Evolutionary conservation across 169 alveolate species (phyloP).

Genomic region (Babesia sp.): DNA sequence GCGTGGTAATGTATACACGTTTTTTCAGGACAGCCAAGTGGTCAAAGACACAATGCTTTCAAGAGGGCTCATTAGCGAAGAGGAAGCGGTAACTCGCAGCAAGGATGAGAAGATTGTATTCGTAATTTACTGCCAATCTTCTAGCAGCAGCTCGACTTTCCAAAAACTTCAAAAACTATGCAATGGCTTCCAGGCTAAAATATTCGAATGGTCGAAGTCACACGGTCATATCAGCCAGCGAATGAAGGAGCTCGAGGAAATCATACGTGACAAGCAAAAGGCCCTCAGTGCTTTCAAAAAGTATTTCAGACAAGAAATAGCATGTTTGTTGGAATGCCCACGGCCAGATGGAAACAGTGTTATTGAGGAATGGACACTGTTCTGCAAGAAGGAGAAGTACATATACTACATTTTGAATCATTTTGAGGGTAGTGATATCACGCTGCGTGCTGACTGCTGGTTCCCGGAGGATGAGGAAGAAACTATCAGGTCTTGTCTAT

Average conservation of each 20-base stretch:
- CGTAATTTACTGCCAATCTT: slow-evolving; percentile 91
- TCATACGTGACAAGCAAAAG: slow-evolving; percentile 84
- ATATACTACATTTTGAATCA: slow-evolving; percentile 89
- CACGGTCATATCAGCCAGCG: slow-evolving; percentile 72
- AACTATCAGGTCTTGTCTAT: slow-evolving; percentile 79
- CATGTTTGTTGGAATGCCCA: slow-evolving; percentile 80
- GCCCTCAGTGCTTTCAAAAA: slow-evolving; percentile 88
- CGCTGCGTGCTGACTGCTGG: slow-evolving; percentile 96
- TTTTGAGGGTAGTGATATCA: slow-evolving; percentile 89
- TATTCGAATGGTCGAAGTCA: slow-evolving; percentile 85
- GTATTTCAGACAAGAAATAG: slow-evolving; percentile 84
- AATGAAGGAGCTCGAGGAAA: slow-evolving; percentile 73
- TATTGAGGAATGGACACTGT: slow-evolving; percentile 91
- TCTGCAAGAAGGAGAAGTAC: slow-evolving; percentile 92
- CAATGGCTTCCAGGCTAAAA: slow-evolving; percentile 86
- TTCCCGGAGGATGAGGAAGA: slow-evolving; percentile 90
- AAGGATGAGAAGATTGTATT: slow-evolving; percentile 82
- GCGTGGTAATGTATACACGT: slow-evolving; percentile 94
- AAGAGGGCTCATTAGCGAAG: slow-evolving; percentile 42
- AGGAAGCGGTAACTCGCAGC: slow-evolving; percentile 52
- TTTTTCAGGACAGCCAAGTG: slow-evolving; percentile 85
- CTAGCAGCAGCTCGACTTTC: slow-evolving; percentile 82
- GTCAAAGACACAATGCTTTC: slow-evolving; percentile 66
- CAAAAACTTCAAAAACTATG: slow-evolving; percentile 90
- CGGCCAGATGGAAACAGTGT: slow-evolving; percentile 86